Conservation (phyloP, 1,284 basidiomycete species). For the Ceratobasidium sp. region DNA sequence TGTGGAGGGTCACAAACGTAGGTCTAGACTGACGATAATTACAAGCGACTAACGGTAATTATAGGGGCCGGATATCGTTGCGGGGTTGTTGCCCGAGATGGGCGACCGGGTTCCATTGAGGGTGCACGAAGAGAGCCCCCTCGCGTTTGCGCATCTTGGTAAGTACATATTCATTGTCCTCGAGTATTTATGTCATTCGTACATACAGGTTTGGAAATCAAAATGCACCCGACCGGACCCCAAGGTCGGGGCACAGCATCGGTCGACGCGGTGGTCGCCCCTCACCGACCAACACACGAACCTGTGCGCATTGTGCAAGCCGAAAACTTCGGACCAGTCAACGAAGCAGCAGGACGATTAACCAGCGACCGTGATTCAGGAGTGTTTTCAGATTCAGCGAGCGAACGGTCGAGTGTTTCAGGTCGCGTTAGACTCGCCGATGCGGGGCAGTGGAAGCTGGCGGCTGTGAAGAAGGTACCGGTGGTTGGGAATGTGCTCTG, state of each 20-base stretch:
- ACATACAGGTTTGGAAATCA: constrained; percentile 14
- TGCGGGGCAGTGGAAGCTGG: constrained; percentile 1
- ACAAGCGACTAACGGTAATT: background rate
- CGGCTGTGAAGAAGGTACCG: constrained; percentile 16
- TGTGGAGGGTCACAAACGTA: constrained; percentile 47
- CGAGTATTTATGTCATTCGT: background rate
- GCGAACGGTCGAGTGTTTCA: background rate
- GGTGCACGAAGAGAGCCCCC: constrained; percentile 29
- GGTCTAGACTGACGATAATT: constrained; percentile 3
- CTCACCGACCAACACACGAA: constrained; percentile 22
- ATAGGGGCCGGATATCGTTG: constrained; percentile 44
- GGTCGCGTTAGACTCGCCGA: background rate
- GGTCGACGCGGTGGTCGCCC: constrained; percentile 16
- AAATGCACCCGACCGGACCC: constrained; percentile 18
- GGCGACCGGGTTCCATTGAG: constrained; percentile 42
- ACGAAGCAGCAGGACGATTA: background rate
- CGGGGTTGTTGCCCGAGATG: constrained; percentile 44
- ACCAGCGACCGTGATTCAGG: constrained; percentile 28
- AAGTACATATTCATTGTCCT: background rate
- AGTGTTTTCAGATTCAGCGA: constrained; percentile 4
- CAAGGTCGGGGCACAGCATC: background rate
- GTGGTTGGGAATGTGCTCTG: constrained; percentile 21
- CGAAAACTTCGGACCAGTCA: background rate
- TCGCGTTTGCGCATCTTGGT: constrained; percentile 40
- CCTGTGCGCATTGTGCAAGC: constrained; percentile 16